Base-by-base conservation (phyloP, 139 green algal species). In the Chlorella sp. region DNA sequence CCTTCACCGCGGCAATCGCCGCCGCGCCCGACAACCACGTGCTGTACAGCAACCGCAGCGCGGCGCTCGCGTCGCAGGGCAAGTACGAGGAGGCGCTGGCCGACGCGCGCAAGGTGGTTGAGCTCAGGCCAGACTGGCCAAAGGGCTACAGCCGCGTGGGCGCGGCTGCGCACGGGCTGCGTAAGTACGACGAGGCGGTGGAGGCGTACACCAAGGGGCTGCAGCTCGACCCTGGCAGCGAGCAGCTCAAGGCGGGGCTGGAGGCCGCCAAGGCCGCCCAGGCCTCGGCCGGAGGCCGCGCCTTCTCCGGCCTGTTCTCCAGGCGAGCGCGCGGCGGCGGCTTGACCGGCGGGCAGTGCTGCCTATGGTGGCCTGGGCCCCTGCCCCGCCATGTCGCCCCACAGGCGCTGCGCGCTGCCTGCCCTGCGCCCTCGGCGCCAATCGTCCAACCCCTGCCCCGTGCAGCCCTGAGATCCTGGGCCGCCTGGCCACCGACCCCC, bases 141-240 rank as follows among this genome's bases (percentile, higher is more conserved):
- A 98, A 98, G 88, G 96, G 96, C 46, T 99, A 98, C 86, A 94
- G 84, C 14, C 89, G 96, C 4, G 77, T 97, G 61, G 96, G 95
- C 1, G 94, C 92, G 1, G 96, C 96, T 5, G 67, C 90, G 60
- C 71, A 86, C 46, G 94, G 94, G 1, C 77, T 97, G 70, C 27
- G 79, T 5, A 31, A 93, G 17, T 93, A 80, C 55, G 83, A 92
- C 0, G 81, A 95, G 9, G 96, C 96, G 2, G 77, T 91, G 1
- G 69, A 89, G 15, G 90, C 93, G 3, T 98, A 97, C 82, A 65
- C 90, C 79, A 93, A 67, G 85, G 90, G 93, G 5, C 81, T 98
- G 69, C 64, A 90, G 55, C 33, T 91, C 0, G 94, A 98, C 70
- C 88, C 94, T 0, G 48, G 71, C 51, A 98, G 94, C 79, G 88